Conservation (phyloP, 1,284 basidiomycete species). For the Rhodotorula mucilaginosa region DNA sequence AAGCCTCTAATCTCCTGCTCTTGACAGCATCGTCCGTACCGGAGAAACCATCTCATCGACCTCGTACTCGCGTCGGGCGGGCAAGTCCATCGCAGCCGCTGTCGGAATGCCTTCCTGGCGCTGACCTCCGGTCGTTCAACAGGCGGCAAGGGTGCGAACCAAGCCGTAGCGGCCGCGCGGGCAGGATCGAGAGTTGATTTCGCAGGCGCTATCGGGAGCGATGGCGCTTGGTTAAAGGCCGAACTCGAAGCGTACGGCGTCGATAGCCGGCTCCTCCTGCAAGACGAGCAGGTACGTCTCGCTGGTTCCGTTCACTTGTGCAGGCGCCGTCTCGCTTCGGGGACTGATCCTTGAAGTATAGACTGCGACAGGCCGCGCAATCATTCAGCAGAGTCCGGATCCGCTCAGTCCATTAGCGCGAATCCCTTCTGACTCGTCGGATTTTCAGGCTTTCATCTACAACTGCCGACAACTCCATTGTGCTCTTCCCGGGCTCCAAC, state of each 20-base stretch:
- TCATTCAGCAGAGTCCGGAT: slow-evolving; percentile 49
- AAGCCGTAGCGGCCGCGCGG: slow-evolving; percentile 50
- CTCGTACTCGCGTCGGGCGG: slow-evolving; percentile 47
- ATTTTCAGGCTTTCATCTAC: slow-evolving; percentile 43
- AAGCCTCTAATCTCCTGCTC: neutral
- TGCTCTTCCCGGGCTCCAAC: slow-evolving; percentile 41
- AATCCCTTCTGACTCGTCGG: too few relatives aligned
- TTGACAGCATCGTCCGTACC: slow-evolving; percentile 46
- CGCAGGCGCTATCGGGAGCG: slow-evolving; percentile 49
- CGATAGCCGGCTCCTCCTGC: slow-evolving; percentile 42
- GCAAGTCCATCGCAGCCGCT: neutral
- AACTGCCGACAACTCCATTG: slow-evolving; percentile 51
- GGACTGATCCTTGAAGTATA: slow-evolving; percentile 44
- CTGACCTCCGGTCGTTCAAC: neutral
- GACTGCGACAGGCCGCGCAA: slow-evolving; percentile 51
- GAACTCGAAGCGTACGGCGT: slow-evolving; percentile 48
- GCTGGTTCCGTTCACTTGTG: neutral
- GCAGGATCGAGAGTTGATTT: slow-evolving; percentile 50
- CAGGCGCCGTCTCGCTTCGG: neutral
- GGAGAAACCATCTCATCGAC: slow-evolving; percentile 55
- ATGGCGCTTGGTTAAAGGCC: slow-evolving; percentile 49
- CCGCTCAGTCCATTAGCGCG: too few relatives aligned
- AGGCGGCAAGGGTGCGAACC: slow-evolving; percentile 57
- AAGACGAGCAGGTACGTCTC: slow-evolving; percentile 43
- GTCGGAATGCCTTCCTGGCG: neutral